phyloP scores from a whole-genome alignment of 306 rosid genomes.

The Castanopsis chinensis region DNA sequence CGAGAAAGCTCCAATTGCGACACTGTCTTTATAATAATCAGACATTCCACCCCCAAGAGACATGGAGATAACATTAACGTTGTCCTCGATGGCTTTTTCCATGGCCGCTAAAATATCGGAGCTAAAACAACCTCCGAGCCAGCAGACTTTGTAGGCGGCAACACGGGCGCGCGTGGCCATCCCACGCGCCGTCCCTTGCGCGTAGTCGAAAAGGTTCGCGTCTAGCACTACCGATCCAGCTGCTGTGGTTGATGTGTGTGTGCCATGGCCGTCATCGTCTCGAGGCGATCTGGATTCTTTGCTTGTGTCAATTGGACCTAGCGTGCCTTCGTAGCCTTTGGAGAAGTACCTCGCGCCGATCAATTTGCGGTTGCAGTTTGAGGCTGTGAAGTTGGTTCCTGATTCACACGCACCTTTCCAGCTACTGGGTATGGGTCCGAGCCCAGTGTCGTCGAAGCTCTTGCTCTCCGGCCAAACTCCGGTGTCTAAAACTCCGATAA shows the following conservation, averaged over 20 bases:
- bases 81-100: conserved; percentile 69
- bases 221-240: conserved; percentile 57
- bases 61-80: conserved; percentile 64
- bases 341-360: conserved; percentile 70
- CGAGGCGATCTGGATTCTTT: conserved; percentile 56
- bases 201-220: conserved; percentile 59
- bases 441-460: conserved; percentile 64
- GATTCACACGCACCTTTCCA: conserved; percentile 78
- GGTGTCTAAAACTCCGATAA: conserved; percentile 66
- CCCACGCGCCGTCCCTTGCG: conserved; percentile 74
- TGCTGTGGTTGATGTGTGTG: conserved; percentile 75
- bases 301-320: conserved; percentile 42
- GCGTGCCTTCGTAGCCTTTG: conserved; percentile 42
- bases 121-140: conserved; percentile 46
- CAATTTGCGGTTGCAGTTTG: conserved; percentile 64
- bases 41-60: conserved; percentile 63
- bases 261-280: conserved; percentile 80
- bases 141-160: conserved; percentile 76
- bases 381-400: conserved; percentile 53
- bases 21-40: conserved; percentile 45
- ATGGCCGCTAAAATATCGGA: conserved; percentile 69
- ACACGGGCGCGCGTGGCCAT: conserved; percentile 71
- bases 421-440: conserved; percentile 56
- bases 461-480: conserved; percentile 92
- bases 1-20: conserved; percentile 68